Percentiles rank a stretch among this genome's conserved stretches.
Conservation (phyloP, 306 rosid species). For the Echinosophora koreensis region DNA sequence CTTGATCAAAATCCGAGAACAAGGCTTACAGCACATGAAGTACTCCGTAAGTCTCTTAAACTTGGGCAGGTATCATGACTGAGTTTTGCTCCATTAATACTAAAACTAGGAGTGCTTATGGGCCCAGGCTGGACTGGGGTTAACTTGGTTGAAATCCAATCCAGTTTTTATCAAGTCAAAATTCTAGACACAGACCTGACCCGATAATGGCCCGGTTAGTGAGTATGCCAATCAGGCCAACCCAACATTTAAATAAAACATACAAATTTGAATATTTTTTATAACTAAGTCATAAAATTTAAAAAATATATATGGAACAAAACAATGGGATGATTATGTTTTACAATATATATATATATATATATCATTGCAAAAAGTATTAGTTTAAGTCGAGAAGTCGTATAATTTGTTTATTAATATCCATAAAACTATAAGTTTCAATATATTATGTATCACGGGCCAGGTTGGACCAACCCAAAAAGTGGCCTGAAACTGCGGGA, state of each 20-base stretch:
- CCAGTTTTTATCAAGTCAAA: background rate
- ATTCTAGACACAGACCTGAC: background rate
- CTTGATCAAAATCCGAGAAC: slow-evolving; percentile 65
- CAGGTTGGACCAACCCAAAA: too few species aligned
- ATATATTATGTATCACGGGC: too few species aligned
- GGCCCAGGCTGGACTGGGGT: background rate
- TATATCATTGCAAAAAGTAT: background rate
- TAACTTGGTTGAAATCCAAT: too few species aligned
- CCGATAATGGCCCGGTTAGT: background rate
- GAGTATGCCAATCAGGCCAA: background rate
- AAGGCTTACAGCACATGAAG: slow-evolving; percentile 65
- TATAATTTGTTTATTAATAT: too few species aligned
- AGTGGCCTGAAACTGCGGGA: too few species aligned
- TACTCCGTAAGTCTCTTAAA: slow-evolving; percentile 55
- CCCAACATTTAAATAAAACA: background rate
- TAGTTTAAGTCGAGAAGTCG: too few species aligned
- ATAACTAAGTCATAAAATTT: background rate
- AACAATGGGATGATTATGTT: background rate
- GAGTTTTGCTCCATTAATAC: slow-evolving; percentile 11
- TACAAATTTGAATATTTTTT: background rate
- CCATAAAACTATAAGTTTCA: background rate
- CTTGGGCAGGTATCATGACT: background rate
- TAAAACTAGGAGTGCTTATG: background rate
- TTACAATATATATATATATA: too few species aligned
- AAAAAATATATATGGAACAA: too few species aligned